Base-by-base conservation (phyloP, 2,329 filamentous ascomycete genomes). In the Akanthomyces dipterigenus region DNA sequence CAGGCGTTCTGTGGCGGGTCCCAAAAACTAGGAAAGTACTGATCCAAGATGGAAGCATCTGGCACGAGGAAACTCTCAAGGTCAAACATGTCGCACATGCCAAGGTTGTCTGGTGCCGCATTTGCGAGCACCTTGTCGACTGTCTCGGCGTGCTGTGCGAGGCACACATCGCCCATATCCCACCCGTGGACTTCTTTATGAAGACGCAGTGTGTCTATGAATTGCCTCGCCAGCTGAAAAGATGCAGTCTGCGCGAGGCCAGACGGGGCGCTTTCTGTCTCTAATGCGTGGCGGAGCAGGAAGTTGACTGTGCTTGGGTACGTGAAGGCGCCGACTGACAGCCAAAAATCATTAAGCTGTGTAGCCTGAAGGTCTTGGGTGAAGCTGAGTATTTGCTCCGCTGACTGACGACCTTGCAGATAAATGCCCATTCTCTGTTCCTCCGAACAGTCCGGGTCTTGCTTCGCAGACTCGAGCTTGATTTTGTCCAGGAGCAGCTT, bases 141-240 rank as follows among this genome's bases (percentile, higher is more conserved):
- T 14, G 81, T 67, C 12, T 81, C 78, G 6, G 72, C 69, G 63
- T 81, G 77, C 53, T 81, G 77, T 0, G 74, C 72, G 1, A 83
- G 67, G 62, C 80, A 82, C 5, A 80, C 73, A 53, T 82, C 79
- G 0, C 74, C 80, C 1, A 83, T 68, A 62, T 83, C 80, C 81
- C 81, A 83, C 0, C 66, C 70, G 48, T 69, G 70, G 5, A 70
- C 67, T 20, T 76, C 70, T 2, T 73, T 74, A 49, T 81, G 77
- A 0, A 65, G 63, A 14, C 71, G 72, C 16, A 83, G 69, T 1
- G 73, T 68, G 3, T 64, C 63, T 3, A 81, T 68, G 12, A 82
- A 70, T 22, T 77, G 74, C 5, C 69, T 71, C 0, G 79, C 77
- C 58, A 80, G 73, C n/a, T 70, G 69, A 11, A 82, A 68, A 0